These are phyloP conservation scores for Fagus sylvatica DNA, from an alignment of 306 rosid genomes.

Conservation along the genomic window DNA sequence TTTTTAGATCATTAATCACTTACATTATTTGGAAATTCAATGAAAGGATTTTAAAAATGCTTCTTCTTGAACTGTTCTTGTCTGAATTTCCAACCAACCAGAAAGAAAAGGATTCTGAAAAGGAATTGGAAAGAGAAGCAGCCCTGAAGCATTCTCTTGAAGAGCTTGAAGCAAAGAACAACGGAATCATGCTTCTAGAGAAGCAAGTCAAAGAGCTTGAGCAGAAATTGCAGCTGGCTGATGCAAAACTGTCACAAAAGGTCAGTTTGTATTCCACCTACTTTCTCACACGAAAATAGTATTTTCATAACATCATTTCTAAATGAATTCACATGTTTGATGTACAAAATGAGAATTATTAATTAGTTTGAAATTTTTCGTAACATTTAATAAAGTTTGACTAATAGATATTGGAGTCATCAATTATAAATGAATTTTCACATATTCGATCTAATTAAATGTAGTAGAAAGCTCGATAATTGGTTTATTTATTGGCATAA, in stretches of 20 bases:
- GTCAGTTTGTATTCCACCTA: slow-evolving; percentile 35
- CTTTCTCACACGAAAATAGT: background rate
- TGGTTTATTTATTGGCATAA: too few relatives aligned
- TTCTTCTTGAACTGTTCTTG: slow-evolving; percentile 17
- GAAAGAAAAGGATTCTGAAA: slow-evolving; percentile 65
- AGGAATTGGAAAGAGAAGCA: slow-evolving; percentile 55
- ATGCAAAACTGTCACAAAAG: slow-evolving; percentile 50
- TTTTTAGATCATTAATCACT: background rate
- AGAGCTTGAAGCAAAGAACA: slow-evolving; percentile 72
- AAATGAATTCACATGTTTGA: too few relatives aligned
- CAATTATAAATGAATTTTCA: too few relatives aligned
- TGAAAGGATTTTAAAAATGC: background rate
- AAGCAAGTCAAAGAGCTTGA: slow-evolving; percentile 72
- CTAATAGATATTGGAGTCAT: too few relatives aligned
- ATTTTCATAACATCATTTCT: too few relatives aligned
- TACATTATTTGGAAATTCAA: background rate
- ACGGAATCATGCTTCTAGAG: slow-evolving; percentile 52
- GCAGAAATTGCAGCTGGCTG: slow-evolving; percentile 60
- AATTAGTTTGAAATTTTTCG: too few relatives aligned
- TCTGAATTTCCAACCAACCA: slow-evolving; percentile 34
- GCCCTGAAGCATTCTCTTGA: slow-evolving; percentile 58
- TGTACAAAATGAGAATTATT: too few relatives aligned
- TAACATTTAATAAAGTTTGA: too few relatives aligned
- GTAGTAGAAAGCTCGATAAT: too few relatives aligned
- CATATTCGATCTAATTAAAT: too few relatives aligned